Conservation (phyloP, 352 stramenopile species). For the Globisporangium solare region DNA sequence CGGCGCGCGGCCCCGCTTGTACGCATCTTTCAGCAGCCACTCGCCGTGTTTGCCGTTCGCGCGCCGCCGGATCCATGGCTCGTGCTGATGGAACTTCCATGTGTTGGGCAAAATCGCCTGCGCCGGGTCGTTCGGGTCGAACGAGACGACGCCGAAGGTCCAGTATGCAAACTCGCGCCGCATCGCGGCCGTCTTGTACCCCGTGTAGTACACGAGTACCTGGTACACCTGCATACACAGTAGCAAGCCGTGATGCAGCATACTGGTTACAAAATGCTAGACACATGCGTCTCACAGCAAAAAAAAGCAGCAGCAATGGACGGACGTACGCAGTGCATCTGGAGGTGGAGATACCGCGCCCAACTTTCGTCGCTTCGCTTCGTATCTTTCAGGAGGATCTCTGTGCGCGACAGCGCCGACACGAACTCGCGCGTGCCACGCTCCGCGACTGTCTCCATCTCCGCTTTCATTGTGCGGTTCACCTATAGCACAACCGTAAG, state of each 20-base stretch:
- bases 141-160: constrained; percentile 61
- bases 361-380: constrained; percentile 48
- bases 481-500: constrained; percentile 26
- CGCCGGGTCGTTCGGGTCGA: constrained; percentile 76
- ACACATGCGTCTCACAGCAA: too few species aligned
- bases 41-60: constrained; percentile 76
- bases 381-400: constrained; percentile 41
- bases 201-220: constrained; percentile 80
- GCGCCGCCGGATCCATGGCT: constrained; percentile 47
- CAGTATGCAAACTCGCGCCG: constrained; percentile 54
- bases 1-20: constrained; percentile 40
- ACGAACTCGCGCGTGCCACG: constrained; percentile 35
- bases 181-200: constrained; percentile 75
- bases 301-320: too few species aligned
- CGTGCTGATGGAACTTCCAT: constrained; percentile 67
- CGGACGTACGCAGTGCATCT: constrained; percentile 61
- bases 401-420: constrained; percentile 18
- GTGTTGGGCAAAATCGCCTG: constrained; percentile 61
- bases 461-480: constrained; percentile 29
- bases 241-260: background rate
- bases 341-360: constrained; percentile 62
- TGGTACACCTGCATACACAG: constrained; percentile 41
- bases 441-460: constrained; percentile 55
- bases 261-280: background rate
- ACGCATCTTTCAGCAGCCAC: constrained; percentile 53